Evolutionary conservation across 768 basidiomycete genomes (phyloP), one percentile per base, ranked within the genome.

Genomic region (Russula sp.): DNA sequence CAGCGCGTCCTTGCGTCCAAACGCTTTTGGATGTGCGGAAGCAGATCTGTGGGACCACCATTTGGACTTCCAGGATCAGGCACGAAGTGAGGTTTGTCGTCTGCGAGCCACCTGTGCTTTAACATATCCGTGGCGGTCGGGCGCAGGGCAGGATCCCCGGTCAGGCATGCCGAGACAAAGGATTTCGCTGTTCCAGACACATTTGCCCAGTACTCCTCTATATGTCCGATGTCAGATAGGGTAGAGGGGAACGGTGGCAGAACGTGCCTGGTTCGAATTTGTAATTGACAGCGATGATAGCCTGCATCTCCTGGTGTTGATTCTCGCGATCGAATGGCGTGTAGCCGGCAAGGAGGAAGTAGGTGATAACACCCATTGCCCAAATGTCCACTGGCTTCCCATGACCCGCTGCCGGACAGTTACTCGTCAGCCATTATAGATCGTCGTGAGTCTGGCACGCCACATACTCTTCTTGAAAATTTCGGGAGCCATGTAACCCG

Each of bases 351-450:
- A 98, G 86, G 4, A 98, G 77, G 86, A 97, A 97, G 76, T 98
- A 98, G 13, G 96, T 90, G 73, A 99, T 95, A 52, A 99, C 96
- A 42, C 96, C 96, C 84, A 98, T 95, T 1, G 96, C 94, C 95
- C 93, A 95, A 58, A 96, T 76, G 69, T 96, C 96, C 18, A 97
- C 95, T 9, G 95, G 94, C 75, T 91, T 97, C 45, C 88, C 84
- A 69, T 99, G 96, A 4, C 96, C 96, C 58, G 86, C 88, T 90
- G 69, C 35, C 56, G 47, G 32, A 45, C 47, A 65, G 54, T 58
- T 56, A 34, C 43, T 51, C 42, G 45, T 34, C 6, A 38, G 42
- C 29, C 42, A 34, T 48, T 49, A 34, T 53, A 13, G 62, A 58
- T 25, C 35, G 50, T 10, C 48, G 10, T 20, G 32, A 7, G 11